Base-by-base conservation (phyloP, 306 rosid genomes). In the Begonia fuchsioides region DNA sequence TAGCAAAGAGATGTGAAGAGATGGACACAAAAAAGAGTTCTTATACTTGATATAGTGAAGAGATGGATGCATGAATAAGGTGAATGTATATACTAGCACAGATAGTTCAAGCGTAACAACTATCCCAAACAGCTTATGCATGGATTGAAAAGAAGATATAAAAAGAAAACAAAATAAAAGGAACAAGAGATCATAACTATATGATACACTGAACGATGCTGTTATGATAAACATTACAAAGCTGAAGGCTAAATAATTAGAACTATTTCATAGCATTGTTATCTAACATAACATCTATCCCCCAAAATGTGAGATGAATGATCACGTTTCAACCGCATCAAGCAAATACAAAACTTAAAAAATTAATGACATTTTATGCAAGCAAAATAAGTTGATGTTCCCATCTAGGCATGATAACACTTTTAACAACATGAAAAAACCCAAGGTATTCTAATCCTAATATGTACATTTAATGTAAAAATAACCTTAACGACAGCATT, bases 401-500 rank as follows among this genome's bases (percentile, higher is more conserved):
- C 12, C 10, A n/a, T 12, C 45, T 41, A 26, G 8, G 35, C 4
- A 26, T 26, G 35, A 26, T 41, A 41, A 41, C 45, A 41, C 14
- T 41, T 41, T 41, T n/a, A 41, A n/a, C 14, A n/a, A 11, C 45
- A 2, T 10, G 45, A 3, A 26, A 26, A 26, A 26, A 2, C 5
- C 8, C 8, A 26, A 4, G 35, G 35, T 26, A 3, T 2, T 41
- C 11, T 0, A 4, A 41, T 11, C 10, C 45, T 41, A n/a, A 41
- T n/a, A 41, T 1, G 5, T n/a, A 41, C 12, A 41, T 41, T 11
- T 41, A 41, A 5, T 5, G 45, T 10, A n/a, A 0, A 11, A 2
- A 55, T 32, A 76, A 88, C 97, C 97, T 88, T 88, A 43, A 88
- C 96, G 47, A 88, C 96, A 26, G 96, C 96, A 70, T 83, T 88